Evolutionary conservation across 2,329 filamentous ascomycete genomes (phyloP).

Genomic region (Xylaria sp.): DNA sequence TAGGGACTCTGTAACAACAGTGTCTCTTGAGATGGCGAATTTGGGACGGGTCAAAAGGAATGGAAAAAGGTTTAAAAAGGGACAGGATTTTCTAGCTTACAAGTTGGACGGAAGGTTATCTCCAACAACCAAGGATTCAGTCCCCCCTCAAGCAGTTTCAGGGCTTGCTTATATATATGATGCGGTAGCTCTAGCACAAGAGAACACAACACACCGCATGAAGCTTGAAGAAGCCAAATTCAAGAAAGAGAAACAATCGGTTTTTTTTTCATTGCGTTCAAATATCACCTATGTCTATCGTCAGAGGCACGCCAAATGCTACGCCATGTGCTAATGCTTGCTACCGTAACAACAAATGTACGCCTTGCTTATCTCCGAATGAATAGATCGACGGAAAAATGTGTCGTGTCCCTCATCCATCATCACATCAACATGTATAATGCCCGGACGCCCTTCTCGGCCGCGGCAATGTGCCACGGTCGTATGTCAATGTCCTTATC

Average conservation of each 20-base stretch:
- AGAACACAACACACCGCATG: background rate
- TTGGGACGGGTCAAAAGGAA: background rate
- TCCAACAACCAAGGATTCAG: no score
- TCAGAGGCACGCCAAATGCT: constrained; percentile 7
- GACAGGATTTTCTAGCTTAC: no score
- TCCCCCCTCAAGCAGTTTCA: background rate
- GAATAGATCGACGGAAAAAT: background rate
- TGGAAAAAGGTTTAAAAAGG: background rate
- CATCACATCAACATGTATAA: constrained; percentile 59
- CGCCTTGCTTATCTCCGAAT: background rate
- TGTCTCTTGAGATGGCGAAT: background rate
- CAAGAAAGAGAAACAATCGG: background rate
- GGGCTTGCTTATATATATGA: background rate
- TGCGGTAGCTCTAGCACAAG: background rate
- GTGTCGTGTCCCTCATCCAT: no score
- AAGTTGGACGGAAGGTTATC: no score
- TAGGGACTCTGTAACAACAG: background rate
- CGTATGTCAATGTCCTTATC: constrained; percentile 56
- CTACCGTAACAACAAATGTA: constrained; percentile 13
- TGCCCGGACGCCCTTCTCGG: constrained; percentile 61
- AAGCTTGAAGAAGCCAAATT: background rate
- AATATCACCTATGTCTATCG: constrained; percentile 1
- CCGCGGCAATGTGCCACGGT: constrained; percentile 73
- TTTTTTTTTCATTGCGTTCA: no score
- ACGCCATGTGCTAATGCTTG: constrained; percentile 4